phyloP scores from a whole-genome alignment of 768 basidiomycete genomes.

The Pilatotrama ljubarskyi region DNA sequence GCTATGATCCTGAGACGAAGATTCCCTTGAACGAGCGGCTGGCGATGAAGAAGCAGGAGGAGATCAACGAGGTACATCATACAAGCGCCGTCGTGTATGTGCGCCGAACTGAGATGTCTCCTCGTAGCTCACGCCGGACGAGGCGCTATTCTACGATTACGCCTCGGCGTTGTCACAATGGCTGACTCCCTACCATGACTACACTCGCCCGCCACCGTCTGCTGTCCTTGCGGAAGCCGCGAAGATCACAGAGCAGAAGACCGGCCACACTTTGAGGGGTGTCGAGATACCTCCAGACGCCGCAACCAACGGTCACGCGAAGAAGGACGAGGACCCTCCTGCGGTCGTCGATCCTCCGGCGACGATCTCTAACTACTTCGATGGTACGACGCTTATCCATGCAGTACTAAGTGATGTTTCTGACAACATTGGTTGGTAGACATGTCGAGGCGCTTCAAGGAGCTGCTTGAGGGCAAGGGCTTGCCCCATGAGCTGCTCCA shows the following conservation, averaged over 20 bases:
- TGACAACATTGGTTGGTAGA: slow-evolving; percentile 37
- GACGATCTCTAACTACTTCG: slow-evolving; percentile 57
- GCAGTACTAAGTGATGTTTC: background rate
- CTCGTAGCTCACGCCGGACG: slow-evolving; percentile 66
- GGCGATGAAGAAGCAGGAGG: slow-evolving; percentile 46
- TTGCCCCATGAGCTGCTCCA: slow-evolving; percentile 66
- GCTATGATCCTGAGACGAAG: slow-evolving; percentile 47
- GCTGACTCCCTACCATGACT: slow-evolving; percentile 76
- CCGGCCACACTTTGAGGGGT: slow-evolving; percentile 66
- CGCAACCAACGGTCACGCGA: slow-evolving; percentile 47
- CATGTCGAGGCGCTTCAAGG: slow-evolving; percentile 54
- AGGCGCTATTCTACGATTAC: slow-evolving; percentile 58
- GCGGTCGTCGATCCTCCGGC: slow-evolving; percentile 62
- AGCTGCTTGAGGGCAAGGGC: slow-evolving; percentile 37
- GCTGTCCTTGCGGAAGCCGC: slow-evolving; percentile 75
- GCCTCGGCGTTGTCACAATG: slow-evolving; percentile 65
- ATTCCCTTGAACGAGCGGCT: slow-evolving; percentile 62
- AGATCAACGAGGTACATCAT: slow-evolving; percentile 51
- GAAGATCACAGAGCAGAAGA: slow-evolving; percentile 69
- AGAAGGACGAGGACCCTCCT: slow-evolving; percentile 74
- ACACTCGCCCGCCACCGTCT: slow-evolving; percentile 68
- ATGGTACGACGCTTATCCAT: slow-evolving; percentile 42
- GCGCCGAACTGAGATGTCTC: background rate
- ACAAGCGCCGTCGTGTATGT: background rate
- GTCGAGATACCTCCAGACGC: slow-evolving; percentile 46